Evolutionary conservation across 73 alveolate species (phyloP).

Genomic region (Paramecium sexaurelia): DNA sequence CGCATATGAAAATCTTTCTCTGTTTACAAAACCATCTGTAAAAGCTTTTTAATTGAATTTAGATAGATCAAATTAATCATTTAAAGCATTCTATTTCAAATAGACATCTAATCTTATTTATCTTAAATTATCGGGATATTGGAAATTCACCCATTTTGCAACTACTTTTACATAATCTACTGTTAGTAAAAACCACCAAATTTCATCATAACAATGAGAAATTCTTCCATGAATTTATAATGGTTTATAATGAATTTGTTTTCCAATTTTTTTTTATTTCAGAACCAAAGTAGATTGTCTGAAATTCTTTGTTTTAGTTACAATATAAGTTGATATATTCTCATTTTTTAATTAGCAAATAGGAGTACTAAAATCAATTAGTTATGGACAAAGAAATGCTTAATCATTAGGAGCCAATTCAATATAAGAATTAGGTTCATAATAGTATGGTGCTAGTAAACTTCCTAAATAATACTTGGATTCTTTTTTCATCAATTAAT

Average conservation of each 20-base stretch:
- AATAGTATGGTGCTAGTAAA: not conserved
- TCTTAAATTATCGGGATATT: not conserved
- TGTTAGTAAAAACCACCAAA: conserved; percentile 10
- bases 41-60: not conserved
- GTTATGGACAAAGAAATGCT: not conserved
- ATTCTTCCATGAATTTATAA: not conserved
- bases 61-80: not conserved
- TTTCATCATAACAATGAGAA: conserved; percentile 12
- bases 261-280: not conserved
- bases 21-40: not conserved
- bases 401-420: not conserved
- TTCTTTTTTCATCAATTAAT: not conserved
- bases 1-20: not conserved
- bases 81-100: not conserved
- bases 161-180: not conserved
- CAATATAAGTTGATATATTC: not conserved
- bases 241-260: not conserved
- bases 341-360: not conserved
- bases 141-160: not conserved
- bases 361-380: not conserved
- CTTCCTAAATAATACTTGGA: not conserved
- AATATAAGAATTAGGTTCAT: not conserved
- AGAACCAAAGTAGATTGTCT: not conserved
- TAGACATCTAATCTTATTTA: not conserved
- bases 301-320: not conserved